Conservation (phyloP, 352 stramenopile genomes). For the Pythium oligandrum region DNA sequence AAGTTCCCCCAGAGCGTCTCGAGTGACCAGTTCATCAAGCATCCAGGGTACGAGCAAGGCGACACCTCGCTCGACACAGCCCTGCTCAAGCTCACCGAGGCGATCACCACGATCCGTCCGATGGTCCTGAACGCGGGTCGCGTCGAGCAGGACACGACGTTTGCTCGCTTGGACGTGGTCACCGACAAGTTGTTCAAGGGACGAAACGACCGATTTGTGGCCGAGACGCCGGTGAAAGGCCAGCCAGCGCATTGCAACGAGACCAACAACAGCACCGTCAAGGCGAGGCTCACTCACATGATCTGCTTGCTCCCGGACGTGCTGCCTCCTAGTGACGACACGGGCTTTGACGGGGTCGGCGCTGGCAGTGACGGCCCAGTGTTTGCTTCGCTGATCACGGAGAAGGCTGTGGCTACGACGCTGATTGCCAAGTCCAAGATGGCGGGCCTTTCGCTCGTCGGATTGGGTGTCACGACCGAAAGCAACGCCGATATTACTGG, state of each 20-base stretch:
- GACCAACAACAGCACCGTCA: too few relatives aligned
- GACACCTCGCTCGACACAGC: slow-evolving; percentile 3
- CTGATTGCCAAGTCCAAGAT: slow-evolving; percentile 4
- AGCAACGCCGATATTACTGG: neutral
- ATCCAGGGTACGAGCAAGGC: slow-evolving; percentile 7
- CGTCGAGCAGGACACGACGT: neutral
- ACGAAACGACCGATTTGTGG: neutral
- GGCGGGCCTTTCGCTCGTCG: slow-evolving; percentile 10
- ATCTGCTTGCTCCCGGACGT: too few relatives aligned
- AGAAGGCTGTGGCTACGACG: neutral
- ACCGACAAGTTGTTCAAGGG: slow-evolving; percentile 1
- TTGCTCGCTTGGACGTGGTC: slow-evolving; percentile 2
- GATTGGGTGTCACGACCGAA: slow-evolving; percentile 6
- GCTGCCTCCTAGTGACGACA: too few relatives aligned
- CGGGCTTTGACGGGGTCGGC: too few relatives aligned
- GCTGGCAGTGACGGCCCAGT: too few relatives aligned
- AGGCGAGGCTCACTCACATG: too few relatives aligned
- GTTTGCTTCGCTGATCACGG: too few relatives aligned
- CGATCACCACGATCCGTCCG: slow-evolving; percentile 1
- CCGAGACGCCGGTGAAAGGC: neutral
- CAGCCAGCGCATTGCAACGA: too few relatives aligned
- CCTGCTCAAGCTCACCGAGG: slow-evolving; percentile 1
- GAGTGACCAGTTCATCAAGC: slow-evolving; percentile 2
- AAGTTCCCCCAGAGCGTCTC: neutral
- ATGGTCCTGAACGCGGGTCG: neutral